Evolutionary conservation across 2,329 filamentous ascomycete genomes (phyloP).

Genomic region (Aschersonia sp.): DNA sequence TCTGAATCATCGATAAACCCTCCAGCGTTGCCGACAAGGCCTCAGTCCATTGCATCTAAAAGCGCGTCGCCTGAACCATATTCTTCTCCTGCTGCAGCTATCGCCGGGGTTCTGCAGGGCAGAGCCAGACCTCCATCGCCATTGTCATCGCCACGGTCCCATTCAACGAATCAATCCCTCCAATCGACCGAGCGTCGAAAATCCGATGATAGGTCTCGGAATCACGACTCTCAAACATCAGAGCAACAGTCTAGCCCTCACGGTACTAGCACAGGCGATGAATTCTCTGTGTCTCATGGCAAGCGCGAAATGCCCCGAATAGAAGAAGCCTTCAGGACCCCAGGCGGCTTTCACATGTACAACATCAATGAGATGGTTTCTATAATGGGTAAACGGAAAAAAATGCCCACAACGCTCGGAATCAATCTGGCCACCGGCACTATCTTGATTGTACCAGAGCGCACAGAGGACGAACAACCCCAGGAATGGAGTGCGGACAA

Average conservation of each 20-base stretch:
- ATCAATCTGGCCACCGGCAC: constrained; percentile 79
- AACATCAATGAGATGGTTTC: constrained; percentile 97
- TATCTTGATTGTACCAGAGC: constrained; percentile 84
- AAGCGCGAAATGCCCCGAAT: neutral
- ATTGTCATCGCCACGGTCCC: constrained; percentile 10
- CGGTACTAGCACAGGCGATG: constrained; percentile 1
- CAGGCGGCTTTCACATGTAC: constrained; percentile 82
- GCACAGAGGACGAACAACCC: constrained; percentile 64
- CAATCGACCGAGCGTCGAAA: constrained; percentile 12
- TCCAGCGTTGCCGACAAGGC: constrained; percentile 29
- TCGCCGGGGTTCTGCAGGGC: constrained; percentile 41
- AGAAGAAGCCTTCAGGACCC: constrained; percentile 37
- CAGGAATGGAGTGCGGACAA: constrained; percentile 92
- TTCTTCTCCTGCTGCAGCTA: constrained; percentile 32
- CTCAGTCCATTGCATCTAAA: constrained; percentile 19
- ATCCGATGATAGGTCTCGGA: constrained; percentile 17
- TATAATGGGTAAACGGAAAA: constrained; percentile 93
- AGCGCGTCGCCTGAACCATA: constrained; percentile 12
- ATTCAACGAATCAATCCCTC: constrained; percentile 11
- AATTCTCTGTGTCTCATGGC: neutral
- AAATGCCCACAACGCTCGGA: constrained; percentile 95
- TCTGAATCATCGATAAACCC: constrained; percentile 19
- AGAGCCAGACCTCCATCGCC: constrained; percentile 21
- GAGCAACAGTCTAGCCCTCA: constrained; percentile 23
- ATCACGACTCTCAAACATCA: constrained; percentile 18